A percentile compares a stretch with the other conserved stretches of the same genome.
phyloP scores from a whole-genome alignment of 371 early-diverging fungal genomes.

The Mucor plumbeus region DNA sequence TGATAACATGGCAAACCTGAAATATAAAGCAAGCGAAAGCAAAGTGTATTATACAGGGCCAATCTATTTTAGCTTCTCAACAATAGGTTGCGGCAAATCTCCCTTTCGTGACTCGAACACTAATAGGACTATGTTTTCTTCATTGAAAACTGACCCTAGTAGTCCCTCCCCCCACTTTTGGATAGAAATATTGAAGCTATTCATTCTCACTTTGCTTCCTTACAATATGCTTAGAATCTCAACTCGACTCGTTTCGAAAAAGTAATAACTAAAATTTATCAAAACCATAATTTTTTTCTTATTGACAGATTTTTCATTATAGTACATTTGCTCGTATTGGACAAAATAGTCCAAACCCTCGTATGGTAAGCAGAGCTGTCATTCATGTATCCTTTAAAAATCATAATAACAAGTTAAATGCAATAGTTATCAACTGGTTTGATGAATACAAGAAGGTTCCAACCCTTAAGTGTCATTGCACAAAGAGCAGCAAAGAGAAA shows the following conservation, averaged over 20 bases:
- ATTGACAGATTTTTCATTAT: not conserved
- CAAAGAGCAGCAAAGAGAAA: constrained; percentile 23
- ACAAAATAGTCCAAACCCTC: constrained; percentile 15
- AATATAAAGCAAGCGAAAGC: not conserved
- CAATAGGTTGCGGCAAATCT: not conserved
- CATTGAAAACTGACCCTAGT: constrained; percentile 12
- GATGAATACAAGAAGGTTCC: constrained; percentile 11
- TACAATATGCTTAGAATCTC: constrained; percentile 22
- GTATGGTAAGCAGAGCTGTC: constrained; percentile 24
- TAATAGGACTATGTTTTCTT: constrained; percentile 5
- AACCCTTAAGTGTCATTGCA: constrained; percentile 23
- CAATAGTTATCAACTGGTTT: constrained; percentile 32
- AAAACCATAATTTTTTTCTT: not conserved
- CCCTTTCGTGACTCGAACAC: constrained; percentile 7
- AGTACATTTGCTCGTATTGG: constrained; percentile 19
- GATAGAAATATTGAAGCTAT: not conserved
- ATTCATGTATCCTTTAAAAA: not conserved
- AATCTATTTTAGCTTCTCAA: not conserved
- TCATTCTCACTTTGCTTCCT: constrained; percentile 4
- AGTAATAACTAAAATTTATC: not conserved
- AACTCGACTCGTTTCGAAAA: constrained; percentile 14
- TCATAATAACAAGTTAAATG: not conserved
- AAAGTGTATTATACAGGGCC: not conserved
- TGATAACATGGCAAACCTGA: constrained; percentile 5
- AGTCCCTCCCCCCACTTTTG: constrained; percentile 3